Conservation (phyloP, 257 asterid species). For the Solanum lignicaule region DNA sequence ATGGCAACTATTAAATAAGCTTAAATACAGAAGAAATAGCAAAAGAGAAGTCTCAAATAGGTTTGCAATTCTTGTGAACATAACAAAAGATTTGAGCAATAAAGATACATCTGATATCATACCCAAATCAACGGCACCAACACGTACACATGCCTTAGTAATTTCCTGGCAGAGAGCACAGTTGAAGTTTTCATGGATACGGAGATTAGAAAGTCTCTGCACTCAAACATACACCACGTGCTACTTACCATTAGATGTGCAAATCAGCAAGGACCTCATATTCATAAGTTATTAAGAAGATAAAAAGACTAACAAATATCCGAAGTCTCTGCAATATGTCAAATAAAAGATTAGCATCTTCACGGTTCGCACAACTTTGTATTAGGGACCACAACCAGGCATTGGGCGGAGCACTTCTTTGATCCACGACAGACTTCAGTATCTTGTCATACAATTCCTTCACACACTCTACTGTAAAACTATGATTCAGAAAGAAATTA, state of each 20-base stretch:
- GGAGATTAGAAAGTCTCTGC: constrained; percentile 90
- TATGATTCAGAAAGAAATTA: not conserved
- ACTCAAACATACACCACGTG: constrained; percentile 7
- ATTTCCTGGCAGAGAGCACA: constrained; percentile 80
- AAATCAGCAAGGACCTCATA: not conserved
- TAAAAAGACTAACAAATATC: constrained; percentile 48
- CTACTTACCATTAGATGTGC: not conserved
- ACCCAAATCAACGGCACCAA: constrained; percentile 77
- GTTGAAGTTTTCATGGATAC: constrained; percentile 65
- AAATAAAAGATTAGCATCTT: constrained; percentile 68
- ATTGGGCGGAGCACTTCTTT: constrained; percentile 83
- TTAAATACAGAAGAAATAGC: not conserved
- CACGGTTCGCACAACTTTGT: constrained; percentile 45
- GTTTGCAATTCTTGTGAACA: not conserved
- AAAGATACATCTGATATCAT: not conserved
- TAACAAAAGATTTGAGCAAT: not conserved
- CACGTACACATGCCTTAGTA: constrained; percentile 78
- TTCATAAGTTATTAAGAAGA: not conserved
- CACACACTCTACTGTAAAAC: constrained; percentile 52
- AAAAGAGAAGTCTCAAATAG: not conserved
- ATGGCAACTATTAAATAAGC: not conserved
- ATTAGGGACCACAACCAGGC: constrained; percentile 75
- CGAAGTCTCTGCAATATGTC: constrained; percentile 67
- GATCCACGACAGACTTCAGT: constrained; percentile 38
- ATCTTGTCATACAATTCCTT: constrained; percentile 63